These are phyloP conservation scores for Apiospora malaysiana DNA, from an alignment of 2,329 filamentous ascomycete genomes.

Conservation along the genomic window DNA sequence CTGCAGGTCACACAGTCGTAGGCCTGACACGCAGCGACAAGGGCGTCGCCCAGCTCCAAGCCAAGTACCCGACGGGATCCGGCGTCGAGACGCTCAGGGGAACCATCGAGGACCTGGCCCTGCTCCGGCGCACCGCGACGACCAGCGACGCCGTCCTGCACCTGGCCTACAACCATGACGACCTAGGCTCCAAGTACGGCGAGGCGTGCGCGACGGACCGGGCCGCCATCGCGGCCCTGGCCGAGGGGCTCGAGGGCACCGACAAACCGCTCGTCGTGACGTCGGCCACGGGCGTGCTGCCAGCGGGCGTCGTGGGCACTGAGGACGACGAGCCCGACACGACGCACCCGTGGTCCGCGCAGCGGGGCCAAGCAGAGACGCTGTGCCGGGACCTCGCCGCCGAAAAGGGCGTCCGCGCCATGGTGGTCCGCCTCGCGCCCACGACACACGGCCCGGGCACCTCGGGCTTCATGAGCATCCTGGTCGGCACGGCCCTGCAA, in stretches of 20 bases:
- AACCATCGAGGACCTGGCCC: neutral
- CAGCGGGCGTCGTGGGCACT: neutral
- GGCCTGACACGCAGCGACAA: neutral
- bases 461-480: conserved; percentile 3
- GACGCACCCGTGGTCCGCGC: neutral
- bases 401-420: neutral
- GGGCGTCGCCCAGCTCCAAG: neutral
- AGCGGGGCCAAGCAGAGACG: neutral
- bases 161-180: neutral
- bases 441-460: neutral
- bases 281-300: neutral
- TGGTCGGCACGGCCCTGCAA: neutral
- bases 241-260: neutral
- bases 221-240: neutral
- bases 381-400: neutral
- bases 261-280: conserved; percentile 1
- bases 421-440: neutral
- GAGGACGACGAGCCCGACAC: neutral
- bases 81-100: neutral
- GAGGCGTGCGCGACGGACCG: neutral
- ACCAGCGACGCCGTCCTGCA: neutral
- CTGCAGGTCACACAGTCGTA: neutral
- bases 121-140: neutral
- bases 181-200: neutral
- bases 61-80: neutral